Base-by-base conservation (phyloP, 1,139 yeast genomes). In the Wickerhamomyces sp. region DNA sequence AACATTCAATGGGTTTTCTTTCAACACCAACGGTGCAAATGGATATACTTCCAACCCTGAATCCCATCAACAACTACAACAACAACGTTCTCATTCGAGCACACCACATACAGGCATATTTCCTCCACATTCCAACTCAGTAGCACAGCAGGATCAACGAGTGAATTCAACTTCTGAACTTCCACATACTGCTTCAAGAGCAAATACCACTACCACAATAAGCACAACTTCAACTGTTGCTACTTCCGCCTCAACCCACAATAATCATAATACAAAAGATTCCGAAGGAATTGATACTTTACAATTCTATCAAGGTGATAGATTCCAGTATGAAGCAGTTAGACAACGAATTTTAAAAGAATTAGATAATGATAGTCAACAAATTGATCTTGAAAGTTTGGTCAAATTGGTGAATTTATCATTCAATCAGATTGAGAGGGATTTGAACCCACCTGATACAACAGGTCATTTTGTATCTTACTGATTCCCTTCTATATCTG, bases 341-440 rank as follows among this genome's bases (percentile, higher is more conserved):
- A 43, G 54, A 29, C 49, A 46, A 23, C 43, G 45, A 23, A 35
- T 56, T 10, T 9, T 51, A 3, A 53, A 52, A 26, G 59, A 54
- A 27, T 32, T 56, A n/a, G 49, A 49, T 18, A 45, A 26, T n/a
- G 52, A 43, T 18, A 18, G 23, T 18, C 23, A 18, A 1, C 45
- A 43, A 11, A 18, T 45, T 26, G 58, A 55, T 34, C 31, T 40
- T 10, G 34, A 26, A 8, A 10, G 30, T 5, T 38, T 52, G 23
- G 32, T 48, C 4, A 53, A 48, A 37, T 37, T 55, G 41, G 43
- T 55, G 4, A 53, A 53, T 38, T 37, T 54, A 7, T 44, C 55
- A 3, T 55, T 56, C 37, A 39, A 37, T 13, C 55, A 55, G 18
- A 27, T 55, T 35, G 60, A 54, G 18, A 46, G 57, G 34, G 60